phyloP scores from a whole-genome alignment of 805 yeast species.

The Metschnikowia kofuensis region DNA sequence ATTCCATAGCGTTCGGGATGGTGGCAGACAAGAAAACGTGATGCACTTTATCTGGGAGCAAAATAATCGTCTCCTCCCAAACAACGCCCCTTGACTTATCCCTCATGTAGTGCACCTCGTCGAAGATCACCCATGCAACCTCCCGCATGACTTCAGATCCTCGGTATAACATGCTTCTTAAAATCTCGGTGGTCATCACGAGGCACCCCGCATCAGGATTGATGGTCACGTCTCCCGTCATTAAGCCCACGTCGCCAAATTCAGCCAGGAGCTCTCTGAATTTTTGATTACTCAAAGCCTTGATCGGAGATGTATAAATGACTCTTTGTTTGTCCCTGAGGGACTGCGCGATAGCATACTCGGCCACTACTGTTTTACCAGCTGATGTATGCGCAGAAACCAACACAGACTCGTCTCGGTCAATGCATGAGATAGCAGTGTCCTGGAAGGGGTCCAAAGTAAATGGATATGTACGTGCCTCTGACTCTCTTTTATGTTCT shows the following conservation, averaged over 20 bases:
- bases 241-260: slow-evolving; percentile 94
- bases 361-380: slow-evolving; percentile 96
- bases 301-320: slow-evolving; percentile 92
- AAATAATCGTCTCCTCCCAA: slow-evolving; percentile 97
- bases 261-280: slow-evolving; percentile 89
- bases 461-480: slow-evolving; percentile 91
- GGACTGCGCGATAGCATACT: slow-evolving; percentile 96
- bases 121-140: slow-evolving; percentile 98
- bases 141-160: slow-evolving; percentile 98
- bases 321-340: slow-evolving; percentile 87
- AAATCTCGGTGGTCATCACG: slow-evolving; percentile 98
- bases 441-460: slow-evolving; percentile 96
- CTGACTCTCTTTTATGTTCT: slow-evolving; percentile 71
- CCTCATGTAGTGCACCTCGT: slow-evolving; percentile 98
- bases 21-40: slow-evolving; percentile 94
- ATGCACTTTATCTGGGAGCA: slow-evolving; percentile 93
- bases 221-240: slow-evolving; percentile 99
- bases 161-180: slow-evolving; percentile 92
- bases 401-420: slow-evolving; percentile 87
- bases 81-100: slow-evolving; percentile 98
- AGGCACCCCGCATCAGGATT: slow-evolving; percentile 98
- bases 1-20: slow-evolving; percentile 96
- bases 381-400: slow-evolving; percentile 98
- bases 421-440: slow-evolving; percentile 93
- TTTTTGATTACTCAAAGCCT: slow-evolving; percentile 91